Evolutionary conservation across 257 asterid genomes (phyloP).

Genomic region (Mitragyna speciosa): DNA sequence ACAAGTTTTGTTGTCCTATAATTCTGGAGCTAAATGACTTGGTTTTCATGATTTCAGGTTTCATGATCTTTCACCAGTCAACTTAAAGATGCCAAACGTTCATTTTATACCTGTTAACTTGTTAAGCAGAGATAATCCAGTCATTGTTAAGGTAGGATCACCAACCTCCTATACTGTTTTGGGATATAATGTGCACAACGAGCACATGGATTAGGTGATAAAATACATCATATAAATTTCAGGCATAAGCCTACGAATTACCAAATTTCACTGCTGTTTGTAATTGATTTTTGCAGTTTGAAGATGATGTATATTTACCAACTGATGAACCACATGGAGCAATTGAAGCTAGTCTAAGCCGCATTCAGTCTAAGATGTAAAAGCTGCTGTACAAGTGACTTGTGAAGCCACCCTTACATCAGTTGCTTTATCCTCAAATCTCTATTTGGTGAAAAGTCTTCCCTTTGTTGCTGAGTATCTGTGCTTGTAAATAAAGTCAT

Average conservation of each 20-base stretch:
- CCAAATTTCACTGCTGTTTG: neutral
- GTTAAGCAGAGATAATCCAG: constrained; percentile 76
- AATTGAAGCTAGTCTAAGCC: constrained; percentile 82
- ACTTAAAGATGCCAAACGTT: constrained; percentile 86
- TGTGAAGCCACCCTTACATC: neutral
- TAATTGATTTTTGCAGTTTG: constrained; percentile 50
- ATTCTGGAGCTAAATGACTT: constrained; percentile 17
- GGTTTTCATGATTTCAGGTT: constrained; percentile 70
- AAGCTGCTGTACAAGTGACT: constrained; percentile 1
- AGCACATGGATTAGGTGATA: neutral
- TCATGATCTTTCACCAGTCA: constrained; percentile 66
- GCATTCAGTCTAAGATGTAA: constrained; percentile 75
- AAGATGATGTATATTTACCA: constrained; percentile 82
- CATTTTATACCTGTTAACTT: constrained; percentile 90
- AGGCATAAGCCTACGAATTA: neutral
- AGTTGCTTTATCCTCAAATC: neutral
- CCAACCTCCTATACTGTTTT: neutral
- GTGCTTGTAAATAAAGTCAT: neutral
- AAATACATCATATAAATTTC: neutral
- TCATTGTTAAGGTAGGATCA: constrained; percentile 67
- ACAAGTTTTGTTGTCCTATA: no score
- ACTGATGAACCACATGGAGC: constrained; percentile 96
- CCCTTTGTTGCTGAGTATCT: neutral
- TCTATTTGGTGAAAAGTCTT: neutral
- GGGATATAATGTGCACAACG: neutral